A percentile compares a stretch with the other conserved stretches of the same genome.
Conservation (phyloP, 139 green algal species). For the Auxenochlorella pyrenoidosa region DNA sequence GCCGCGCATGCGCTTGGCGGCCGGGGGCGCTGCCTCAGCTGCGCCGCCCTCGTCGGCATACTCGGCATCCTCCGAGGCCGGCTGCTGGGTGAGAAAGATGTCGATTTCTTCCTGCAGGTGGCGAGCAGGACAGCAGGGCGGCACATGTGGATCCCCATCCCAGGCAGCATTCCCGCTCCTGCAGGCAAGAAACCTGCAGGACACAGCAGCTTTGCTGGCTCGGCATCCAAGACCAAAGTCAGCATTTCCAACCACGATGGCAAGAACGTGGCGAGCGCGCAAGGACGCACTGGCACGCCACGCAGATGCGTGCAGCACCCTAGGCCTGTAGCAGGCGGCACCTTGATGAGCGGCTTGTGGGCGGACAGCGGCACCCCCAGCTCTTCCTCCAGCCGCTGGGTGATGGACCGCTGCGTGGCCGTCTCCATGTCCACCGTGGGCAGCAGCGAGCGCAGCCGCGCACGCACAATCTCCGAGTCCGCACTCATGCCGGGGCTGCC, state of each 20-base stretch:
- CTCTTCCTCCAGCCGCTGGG: constrained; percentile 31
- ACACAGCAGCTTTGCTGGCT: no score
- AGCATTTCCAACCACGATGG: no score
- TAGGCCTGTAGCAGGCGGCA: neutral
- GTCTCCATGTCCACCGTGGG: constrained; percentile 23
- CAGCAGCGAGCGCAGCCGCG: constrained; percentile 19
- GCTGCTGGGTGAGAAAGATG: constrained; percentile 30
- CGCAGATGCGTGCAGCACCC: neutral
- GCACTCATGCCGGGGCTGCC: neutral
- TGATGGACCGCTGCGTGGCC: constrained; percentile 37
- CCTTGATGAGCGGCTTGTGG: constrained; percentile 47
- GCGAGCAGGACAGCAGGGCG: neutral
- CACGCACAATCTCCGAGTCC: neutral
- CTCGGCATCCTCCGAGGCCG: neutral
- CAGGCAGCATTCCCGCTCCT: neutral
- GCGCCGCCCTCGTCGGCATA: neutral
- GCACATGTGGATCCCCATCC: neutral
- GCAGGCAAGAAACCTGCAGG: no score
- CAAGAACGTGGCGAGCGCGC: no score
- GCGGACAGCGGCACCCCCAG: constrained; percentile 16
- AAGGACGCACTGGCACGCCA: no score
- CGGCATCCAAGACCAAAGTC: no score
- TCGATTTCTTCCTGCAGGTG: constrained; percentile 41
- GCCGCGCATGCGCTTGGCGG: constrained; percentile 8
- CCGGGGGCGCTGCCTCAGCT: neutral